A percentile compares a stretch with the other conserved stretches of the same genome.
These are phyloP conservation scores for Thymus mandschuricus DNA, from an alignment of 257 asterid genomes.

Conservation along the genomic window DNA sequence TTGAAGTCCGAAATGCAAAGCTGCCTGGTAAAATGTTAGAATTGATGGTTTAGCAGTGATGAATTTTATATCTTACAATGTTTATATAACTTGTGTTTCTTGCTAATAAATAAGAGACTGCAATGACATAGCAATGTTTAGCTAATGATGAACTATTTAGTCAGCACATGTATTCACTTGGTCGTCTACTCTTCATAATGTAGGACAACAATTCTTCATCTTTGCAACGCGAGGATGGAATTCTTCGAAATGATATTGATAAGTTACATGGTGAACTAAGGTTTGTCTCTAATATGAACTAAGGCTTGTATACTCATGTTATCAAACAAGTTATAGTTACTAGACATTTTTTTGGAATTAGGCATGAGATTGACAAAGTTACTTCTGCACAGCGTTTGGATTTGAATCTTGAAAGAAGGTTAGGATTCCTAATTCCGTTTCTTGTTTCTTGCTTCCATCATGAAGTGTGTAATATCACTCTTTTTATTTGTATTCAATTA, in stretches of 20 bases:
- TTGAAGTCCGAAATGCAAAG: constrained; percentile 19
- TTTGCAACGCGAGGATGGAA: constrained; percentile 13
- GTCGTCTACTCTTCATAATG: background rate
- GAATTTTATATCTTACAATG: background rate
- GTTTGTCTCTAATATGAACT: background rate
- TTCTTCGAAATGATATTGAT: background rate
- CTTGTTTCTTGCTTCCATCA: background rate
- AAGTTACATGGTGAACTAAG: constrained; percentile 8
- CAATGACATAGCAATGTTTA: background rate
- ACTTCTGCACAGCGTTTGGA: constrained; percentile 18
- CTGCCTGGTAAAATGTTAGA: background rate
- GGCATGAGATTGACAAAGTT: constrained; percentile 15
- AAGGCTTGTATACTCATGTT: background rate
- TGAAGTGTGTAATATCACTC: background rate
- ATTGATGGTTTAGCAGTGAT: background rate
- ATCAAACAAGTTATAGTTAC: background rate
- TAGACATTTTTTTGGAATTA: background rate
- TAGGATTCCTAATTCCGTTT: background rate
- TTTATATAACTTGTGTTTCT: background rate
- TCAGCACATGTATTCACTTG: background rate
- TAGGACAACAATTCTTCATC: constrained; percentile 18
- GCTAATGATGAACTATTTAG: background rate
- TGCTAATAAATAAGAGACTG: background rate
- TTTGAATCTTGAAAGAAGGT: constrained; percentile 15
- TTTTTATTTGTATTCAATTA: background rate